Percentiles rank a stretch among this genome's conserved stretches.
Evolutionary conservation across 345 rosid species (phyloP).

Genomic region (Ceriops tagal): DNA sequence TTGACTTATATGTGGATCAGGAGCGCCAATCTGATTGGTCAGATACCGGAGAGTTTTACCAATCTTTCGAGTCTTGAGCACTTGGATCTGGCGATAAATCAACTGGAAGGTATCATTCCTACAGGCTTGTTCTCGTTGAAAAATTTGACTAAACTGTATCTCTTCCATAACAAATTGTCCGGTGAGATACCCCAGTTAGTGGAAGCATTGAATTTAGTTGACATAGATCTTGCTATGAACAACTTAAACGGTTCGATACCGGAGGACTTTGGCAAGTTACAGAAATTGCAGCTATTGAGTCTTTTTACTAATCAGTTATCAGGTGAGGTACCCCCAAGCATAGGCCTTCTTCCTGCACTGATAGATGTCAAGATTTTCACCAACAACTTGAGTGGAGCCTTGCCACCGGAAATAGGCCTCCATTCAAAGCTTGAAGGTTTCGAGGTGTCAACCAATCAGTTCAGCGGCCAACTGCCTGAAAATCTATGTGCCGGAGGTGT

Average conservation of each 20-base stretch:
- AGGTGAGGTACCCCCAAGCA: constrained; percentile 56
- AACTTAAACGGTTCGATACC: constrained; percentile 70
- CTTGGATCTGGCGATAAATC: constrained; percentile 49
- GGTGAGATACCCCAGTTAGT: constrained; percentile 54
- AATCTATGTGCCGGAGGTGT: constrained; percentile 64
- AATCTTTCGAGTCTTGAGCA: constrained; percentile 44
- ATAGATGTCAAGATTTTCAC: constrained; percentile 35
- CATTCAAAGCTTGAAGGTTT: constrained; percentile 56
- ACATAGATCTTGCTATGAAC: constrained; percentile 69
- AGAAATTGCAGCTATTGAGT: constrained; percentile 49
- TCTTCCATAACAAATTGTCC: constrained; percentile 44
- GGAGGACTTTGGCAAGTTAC: constrained; percentile 62
- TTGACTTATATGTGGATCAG: constrained; percentile 43
- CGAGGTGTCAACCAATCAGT: constrained; percentile 55
- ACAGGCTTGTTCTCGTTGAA: constrained; percentile 40
- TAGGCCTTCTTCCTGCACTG: constrained; percentile 51
- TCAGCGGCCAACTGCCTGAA: constrained; percentile 64
- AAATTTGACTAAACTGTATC: constrained; percentile 42
- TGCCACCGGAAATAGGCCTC: constrained; percentile 69
- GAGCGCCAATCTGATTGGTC: constrained; percentile 52
- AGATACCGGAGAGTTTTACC: constrained; percentile 47
- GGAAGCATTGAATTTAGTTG: constrained; percentile 50
- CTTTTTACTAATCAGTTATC: constrained; percentile 62
- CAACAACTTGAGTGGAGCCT: constrained; percentile 57
- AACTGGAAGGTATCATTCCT: constrained; percentile 57